Evolutionary conservation across 495 filamentous ascomycete species (phyloP).

Genomic region (Neurospora cerealis): DNA sequence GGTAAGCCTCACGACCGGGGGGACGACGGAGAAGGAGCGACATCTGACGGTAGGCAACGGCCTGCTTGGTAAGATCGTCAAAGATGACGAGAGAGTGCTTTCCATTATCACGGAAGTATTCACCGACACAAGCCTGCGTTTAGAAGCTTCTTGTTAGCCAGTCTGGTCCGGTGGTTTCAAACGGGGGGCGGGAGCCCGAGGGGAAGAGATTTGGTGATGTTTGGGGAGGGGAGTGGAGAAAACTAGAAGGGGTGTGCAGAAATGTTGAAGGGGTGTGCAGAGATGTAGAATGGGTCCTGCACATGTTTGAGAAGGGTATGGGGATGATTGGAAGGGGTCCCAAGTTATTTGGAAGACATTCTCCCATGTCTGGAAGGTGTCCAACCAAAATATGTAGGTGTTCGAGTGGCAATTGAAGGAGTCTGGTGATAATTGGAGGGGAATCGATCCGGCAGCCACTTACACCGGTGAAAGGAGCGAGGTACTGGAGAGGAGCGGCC

Average conservation of each 20-base stretch:
- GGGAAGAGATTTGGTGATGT: not conserved
- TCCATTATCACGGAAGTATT: slow-evolving; percentile 86
- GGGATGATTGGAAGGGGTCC: not conserved
- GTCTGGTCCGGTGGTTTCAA: not conserved
- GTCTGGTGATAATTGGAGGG: not conserved
- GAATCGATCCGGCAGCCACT: not conserved
- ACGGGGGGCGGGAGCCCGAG: not conserved
- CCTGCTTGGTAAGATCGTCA: slow-evolving; percentile 98
- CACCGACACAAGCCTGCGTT: slow-evolving; percentile 52
- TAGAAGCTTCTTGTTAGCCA: not conserved
- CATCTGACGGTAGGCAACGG: slow-evolving; percentile 99
- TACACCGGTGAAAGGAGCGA: slow-evolving; percentile 77
- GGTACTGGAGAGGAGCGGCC: slow-evolving; percentile 88
- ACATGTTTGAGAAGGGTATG: not conserved
- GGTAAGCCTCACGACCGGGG: slow-evolving; percentile 99
- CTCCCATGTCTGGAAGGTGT: not conserved
- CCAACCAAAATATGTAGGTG: not conserved
- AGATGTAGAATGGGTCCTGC: not conserved
- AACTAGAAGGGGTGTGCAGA: not conserved
- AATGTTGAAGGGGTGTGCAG: not conserved
- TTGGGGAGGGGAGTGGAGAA: not conserved
- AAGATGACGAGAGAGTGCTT: slow-evolving; percentile 90
- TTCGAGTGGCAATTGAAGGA: not conserved
- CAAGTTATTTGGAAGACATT: not conserved
- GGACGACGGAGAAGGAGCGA: slow-evolving; percentile 97